Conservation (phyloP, 2,329 filamentous ascomycete species). For the Hymenoscyphus fructigenus region DNA sequence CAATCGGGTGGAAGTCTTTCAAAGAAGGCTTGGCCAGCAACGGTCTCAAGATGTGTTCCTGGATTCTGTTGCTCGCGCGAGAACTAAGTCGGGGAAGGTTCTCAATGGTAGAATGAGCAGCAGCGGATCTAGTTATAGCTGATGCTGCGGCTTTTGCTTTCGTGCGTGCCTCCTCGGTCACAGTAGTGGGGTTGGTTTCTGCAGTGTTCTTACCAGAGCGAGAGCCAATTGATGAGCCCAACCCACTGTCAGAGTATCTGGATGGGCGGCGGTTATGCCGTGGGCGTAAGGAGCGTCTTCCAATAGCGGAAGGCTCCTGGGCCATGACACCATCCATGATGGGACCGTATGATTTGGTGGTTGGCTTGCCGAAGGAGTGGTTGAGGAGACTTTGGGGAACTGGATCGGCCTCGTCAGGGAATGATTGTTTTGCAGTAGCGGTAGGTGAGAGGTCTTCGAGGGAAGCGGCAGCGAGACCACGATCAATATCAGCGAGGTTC, state of each 20-base stretch:
- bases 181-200: constrained; percentile 38
- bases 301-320: constrained; percentile 43
- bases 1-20: constrained; percentile 77
- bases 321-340: constrained; percentile 44
- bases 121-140: constrained; percentile 61
- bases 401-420: constrained; percentile 57
- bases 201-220: constrained; percentile 51
- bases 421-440: constrained; percentile 40
- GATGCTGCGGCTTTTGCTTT: constrained; percentile 48
- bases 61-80: constrained; percentile 73
- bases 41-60: constrained; percentile 75
- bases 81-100: constrained; percentile 63
- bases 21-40: constrained; percentile 71
- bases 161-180: constrained; percentile 41
- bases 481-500: constrained; percentile 65
- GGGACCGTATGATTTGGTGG: constrained; percentile 32
- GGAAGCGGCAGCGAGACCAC: constrained; percentile 54
- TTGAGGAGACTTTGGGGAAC: constrained; percentile 60
- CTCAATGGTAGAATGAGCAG: constrained; percentile 45
- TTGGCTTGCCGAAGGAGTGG: constrained; percentile 51
- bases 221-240: constrained; percentile 78
- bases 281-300: constrained; percentile 53
- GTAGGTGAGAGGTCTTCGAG: constrained; percentile 41
- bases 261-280: constrained; percentile 53
- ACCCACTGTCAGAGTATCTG: constrained; percentile 79